A percentile compares a stretch with the other conserved stretches of the same genome.
Conservation (phyloP, 2,329 filamentous ascomycete species). For the Rosellinia necatrix region DNA sequence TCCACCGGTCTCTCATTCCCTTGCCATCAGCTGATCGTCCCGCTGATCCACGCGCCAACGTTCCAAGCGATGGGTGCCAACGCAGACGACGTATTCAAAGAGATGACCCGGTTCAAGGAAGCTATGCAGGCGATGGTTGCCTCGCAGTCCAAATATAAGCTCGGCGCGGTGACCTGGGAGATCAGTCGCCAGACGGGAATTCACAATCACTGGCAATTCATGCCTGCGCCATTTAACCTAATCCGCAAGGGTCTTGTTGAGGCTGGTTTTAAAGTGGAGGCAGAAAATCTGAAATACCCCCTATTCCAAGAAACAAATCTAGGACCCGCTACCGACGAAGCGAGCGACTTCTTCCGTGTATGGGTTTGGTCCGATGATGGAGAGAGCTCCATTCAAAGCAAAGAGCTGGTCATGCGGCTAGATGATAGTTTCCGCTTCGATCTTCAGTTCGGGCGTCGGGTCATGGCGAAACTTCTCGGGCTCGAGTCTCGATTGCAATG, state of each 20-base stretch:
- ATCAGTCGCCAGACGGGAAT: conserved; percentile 81
- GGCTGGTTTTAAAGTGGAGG: conserved; percentile 85
- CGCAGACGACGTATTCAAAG: conserved; percentile 66
- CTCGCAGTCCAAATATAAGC: conserved; percentile 56
- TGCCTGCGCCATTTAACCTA: conserved; percentile 73
- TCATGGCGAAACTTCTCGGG: conserved; percentile 84
- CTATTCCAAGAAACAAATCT: conserved; percentile 55
- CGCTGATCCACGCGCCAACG: conserved; percentile 79
- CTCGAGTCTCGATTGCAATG: conserved; percentile 81
- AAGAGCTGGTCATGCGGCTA: conserved; percentile 75
- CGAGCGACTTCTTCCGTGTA: conserved; percentile 76
- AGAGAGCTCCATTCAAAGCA: conserved; percentile 62
- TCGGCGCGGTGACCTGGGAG: conserved; percentile 90
- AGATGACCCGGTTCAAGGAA: conserved; percentile 83
- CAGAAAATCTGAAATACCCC: conserved; percentile 71
- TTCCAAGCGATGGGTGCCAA: conserved; percentile 68
- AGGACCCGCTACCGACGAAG: conserved; percentile 54
- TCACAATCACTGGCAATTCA: conserved; percentile 91
- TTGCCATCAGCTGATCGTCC: conserved; percentile 88
- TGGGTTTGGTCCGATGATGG: conserved; percentile 74
- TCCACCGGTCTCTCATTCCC: conserved; percentile 72
- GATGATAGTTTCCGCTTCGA: conserved; percentile 78
- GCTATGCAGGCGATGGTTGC: conserved; percentile 80
- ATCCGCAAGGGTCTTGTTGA: conserved; percentile 78
- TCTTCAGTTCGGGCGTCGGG: conserved; percentile 84